Conservation (phyloP, 139 green algal genomes). For the Mesotaenium endlicherianum region DNA sequence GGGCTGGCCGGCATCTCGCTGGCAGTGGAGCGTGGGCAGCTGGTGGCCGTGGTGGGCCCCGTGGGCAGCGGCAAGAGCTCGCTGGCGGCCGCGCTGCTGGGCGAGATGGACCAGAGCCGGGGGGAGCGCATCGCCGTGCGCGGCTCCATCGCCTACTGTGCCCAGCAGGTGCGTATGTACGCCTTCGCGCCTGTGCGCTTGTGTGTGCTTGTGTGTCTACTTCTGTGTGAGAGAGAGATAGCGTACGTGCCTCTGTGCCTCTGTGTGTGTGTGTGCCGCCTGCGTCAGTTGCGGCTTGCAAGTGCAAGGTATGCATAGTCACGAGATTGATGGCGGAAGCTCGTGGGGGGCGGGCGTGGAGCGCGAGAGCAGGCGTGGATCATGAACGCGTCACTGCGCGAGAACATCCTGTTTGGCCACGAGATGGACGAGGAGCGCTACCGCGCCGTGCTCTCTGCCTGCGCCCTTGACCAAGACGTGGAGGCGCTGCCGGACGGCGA, state of each 20-base stretch:
- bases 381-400: slow-evolving; percentile 56
- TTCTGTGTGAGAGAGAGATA: slow-evolving; percentile 15
- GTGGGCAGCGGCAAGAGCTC: slow-evolving; percentile 53
- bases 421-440: slow-evolving; percentile 52
- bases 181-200: neutral
- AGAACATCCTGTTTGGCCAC: slow-evolving; percentile 61
- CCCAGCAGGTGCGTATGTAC: slow-evolving; percentile 17
- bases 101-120: slow-evolving; percentile 24
- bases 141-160: slow-evolving; percentile 22
- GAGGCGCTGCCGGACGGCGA: slow-evolving; percentile 57
- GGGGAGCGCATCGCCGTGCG: neutral
- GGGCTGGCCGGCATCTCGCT: neutral
- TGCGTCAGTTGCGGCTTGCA: too few species aligned
- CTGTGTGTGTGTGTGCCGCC: neutral
- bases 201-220: neutral
- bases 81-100: slow-evolving; percentile 43
- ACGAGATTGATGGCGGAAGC: too few species aligned
- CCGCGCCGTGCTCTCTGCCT: slow-evolving; percentile 34
- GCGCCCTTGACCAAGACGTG: slow-evolving; percentile 56
- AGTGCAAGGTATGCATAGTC: too few species aligned
- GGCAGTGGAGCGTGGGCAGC: neutral
- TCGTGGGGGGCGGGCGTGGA: neutral
- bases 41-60: slow-evolving; percentile 19
- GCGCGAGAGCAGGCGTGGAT: slow-evolving; percentile 55
- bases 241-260: neutral